These are phyloP conservation scores for Lecanicillium sp. DNA, from an alignment of 2,329 filamentous ascomycete genomes.

Conservation along the genomic window DNA sequence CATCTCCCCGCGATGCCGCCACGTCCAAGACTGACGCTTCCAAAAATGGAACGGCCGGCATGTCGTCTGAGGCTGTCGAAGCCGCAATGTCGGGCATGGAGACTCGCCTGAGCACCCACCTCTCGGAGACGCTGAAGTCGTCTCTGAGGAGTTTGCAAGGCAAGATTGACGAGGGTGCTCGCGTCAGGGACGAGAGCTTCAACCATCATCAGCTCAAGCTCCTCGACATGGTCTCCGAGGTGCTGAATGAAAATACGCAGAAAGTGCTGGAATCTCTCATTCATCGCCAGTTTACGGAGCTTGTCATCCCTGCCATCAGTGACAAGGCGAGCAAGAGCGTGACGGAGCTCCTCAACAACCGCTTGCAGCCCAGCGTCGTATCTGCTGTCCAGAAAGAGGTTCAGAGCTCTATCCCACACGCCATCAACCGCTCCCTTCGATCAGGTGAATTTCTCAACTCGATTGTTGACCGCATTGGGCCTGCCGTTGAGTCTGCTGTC, in stretches of 20 bases:
- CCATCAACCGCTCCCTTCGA: conserved; percentile 47
- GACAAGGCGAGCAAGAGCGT: conserved; percentile 61
- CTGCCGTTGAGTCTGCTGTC: conserved; percentile 58
- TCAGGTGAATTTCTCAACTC: conserved; percentile 65
- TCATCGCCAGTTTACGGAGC: conserved; percentile 63
- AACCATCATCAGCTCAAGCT: conserved; percentile 45
- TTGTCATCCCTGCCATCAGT: conserved; percentile 68
- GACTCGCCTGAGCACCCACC: conserved; percentile 38
- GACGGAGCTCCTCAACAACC: conserved; percentile 61
- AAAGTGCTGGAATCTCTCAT: conserved; percentile 73
- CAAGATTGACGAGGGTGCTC: conserved; percentile 58
- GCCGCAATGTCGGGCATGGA: conserved; percentile 47
- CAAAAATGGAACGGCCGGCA: conserved; percentile 21
- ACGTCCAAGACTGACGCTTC: conserved; percentile 22
- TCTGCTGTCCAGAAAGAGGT: conserved; percentile 65
- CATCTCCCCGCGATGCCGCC: conserved; percentile 24
- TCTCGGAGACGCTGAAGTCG: conserved; percentile 45
- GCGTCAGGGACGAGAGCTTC: conserved; percentile 42
- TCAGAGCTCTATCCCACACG: conserved; percentile 60
- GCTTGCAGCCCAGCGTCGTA: conserved; percentile 59
- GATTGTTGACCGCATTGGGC: conserved; percentile 61
- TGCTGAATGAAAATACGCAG: conserved; percentile 56
- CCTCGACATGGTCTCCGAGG: conserved; percentile 50
- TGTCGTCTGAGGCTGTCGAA: conserved; percentile 42
- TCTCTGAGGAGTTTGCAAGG: conserved; percentile 55